These are phyloP conservation scores for Vishniacozyma victoriae DNA, from an alignment of 768 basidiomycete species.

Conservation along the genomic window DNA sequence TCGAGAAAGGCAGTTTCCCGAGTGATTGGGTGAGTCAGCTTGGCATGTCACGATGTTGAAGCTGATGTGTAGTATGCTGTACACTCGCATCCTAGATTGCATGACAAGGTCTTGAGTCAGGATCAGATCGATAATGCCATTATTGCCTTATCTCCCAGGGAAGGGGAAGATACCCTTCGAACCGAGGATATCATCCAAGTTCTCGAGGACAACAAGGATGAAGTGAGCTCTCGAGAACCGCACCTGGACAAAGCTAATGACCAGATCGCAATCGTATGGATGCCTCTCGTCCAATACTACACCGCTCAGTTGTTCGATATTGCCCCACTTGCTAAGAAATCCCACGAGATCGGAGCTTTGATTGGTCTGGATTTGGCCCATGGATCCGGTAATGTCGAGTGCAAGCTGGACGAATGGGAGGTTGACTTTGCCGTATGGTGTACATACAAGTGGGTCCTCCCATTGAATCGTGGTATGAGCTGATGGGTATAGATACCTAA, in stretches of 20 bases:
- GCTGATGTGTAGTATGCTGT: conserved; percentile 72
- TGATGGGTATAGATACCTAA: conserved; percentile 58
- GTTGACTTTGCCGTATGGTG: conserved; percentile 99
- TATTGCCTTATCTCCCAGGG: conserved; percentile 70
- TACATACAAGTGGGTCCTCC: conserved; percentile 62
- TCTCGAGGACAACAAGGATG: conserved; percentile 55
- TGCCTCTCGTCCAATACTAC: conserved; percentile 94
- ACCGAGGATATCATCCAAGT: conserved; percentile 78
- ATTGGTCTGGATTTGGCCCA: conserved; percentile 97
- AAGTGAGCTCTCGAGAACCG: conserved; percentile 13
- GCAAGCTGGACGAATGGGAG: conserved; percentile 83
- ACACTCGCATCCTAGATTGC: conserved; percentile 77
- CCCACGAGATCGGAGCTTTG: conserved; percentile 80
- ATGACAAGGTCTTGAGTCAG: conserved; percentile 60
- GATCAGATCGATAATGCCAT: conserved; percentile 56
- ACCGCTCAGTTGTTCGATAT: conserved; percentile 94
- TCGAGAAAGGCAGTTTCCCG: conserved; percentile 90
- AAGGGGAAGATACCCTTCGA: conserved; percentile 76
- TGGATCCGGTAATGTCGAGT: conserved; percentile 85
- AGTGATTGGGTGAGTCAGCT: conserved; percentile 73
- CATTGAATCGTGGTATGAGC: neutral
- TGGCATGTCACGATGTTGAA: neutral
- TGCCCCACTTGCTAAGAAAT: conserved; percentile 70
- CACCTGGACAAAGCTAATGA: conserved; percentile 52
- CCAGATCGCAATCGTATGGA: conserved; percentile 80